Evolutionary conservation across 1,284 basidiomycete species (phyloP).

Genomic region (Rugosomyces carneus): DNA sequence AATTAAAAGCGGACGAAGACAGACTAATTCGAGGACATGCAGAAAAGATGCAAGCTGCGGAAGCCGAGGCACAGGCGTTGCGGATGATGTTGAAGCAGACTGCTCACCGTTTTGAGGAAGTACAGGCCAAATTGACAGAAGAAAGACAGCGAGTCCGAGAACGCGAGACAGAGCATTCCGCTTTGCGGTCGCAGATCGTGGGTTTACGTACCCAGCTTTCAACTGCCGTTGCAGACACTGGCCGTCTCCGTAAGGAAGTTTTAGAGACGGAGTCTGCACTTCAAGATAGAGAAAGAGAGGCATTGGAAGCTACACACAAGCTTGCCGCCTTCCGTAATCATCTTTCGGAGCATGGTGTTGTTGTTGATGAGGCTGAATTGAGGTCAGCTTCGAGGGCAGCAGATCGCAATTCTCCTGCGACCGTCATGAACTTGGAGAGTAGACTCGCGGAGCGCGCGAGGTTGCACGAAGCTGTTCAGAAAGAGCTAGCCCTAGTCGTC

Average conservation of each 20-base stretch:
- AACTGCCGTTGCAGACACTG: constrained; percentile 65
- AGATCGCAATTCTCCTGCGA: constrained; percentile 41
- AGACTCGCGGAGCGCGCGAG: constrained; percentile 68
- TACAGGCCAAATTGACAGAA: constrained; percentile 64
- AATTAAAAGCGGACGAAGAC: constrained; percentile 75
- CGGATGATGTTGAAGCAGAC: constrained; percentile 77
- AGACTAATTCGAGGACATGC: constrained; percentile 65
- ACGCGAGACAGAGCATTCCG: constrained; percentile 65
- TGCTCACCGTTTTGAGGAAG: constrained; percentile 62
- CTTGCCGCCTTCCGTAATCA: constrained; percentile 81
- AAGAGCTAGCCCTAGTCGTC: constrained; percentile 58
- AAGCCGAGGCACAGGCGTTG: constrained; percentile 69
- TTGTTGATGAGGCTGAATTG: constrained; percentile 65
- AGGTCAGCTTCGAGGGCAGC: constrained; percentile 36
- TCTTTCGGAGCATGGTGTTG: constrained; percentile 84
- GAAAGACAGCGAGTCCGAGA: constrained; percentile 64
- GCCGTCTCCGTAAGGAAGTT: constrained; percentile 66
- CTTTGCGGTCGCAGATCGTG: constrained; percentile 73
- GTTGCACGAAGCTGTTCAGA: constrained; percentile 68
- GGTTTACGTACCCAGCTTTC: constrained; percentile 76
- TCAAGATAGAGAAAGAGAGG: constrained; percentile 60
- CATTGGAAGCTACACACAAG: constrained; percentile 72
- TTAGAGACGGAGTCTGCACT: constrained; percentile 66
- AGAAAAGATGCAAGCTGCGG: constrained; percentile 78
- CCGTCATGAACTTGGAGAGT: constrained; percentile 66